Evolutionary conservation across 345 rosid genomes (phyloP).

Genomic region (Rubroshorea leprosula): DNA sequence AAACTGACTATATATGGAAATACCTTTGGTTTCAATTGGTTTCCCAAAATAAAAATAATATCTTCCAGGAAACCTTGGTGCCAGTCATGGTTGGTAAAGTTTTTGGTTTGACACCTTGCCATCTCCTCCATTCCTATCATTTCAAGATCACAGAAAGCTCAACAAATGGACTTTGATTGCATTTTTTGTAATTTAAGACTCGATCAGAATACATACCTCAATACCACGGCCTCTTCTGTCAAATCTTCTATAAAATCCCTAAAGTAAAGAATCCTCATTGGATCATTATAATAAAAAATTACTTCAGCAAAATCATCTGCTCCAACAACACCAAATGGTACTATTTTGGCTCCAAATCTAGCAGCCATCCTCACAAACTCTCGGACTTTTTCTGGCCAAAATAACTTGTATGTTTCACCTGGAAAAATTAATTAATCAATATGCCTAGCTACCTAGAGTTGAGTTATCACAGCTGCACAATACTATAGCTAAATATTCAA

Average conservation of each 20-base stretch:
- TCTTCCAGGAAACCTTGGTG: not conserved
- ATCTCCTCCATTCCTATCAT: not conserved
- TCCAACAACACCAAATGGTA: constrained; percentile 65
- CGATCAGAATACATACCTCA: too few species aligned
- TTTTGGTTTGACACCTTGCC: not conserved
- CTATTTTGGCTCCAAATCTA: constrained; percentile 59
- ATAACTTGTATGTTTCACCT: constrained; percentile 60
- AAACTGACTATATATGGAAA: too few species aligned
- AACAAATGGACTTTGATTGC: too few species aligned
- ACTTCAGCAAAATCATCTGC: constrained; percentile 55
- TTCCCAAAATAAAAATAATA: not conserved
- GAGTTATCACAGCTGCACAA: too few species aligned
- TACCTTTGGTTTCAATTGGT: not conserved
- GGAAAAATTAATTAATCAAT: constrained; percentile 18
- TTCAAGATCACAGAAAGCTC: too few species aligned
- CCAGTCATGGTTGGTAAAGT: not conserved
- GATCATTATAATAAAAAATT: not conserved
- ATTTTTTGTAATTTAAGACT: too few species aligned
- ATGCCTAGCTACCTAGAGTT: too few species aligned
- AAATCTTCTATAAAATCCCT: not conserved
- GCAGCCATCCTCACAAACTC: constrained; percentile 84
- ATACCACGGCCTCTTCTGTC: too few species aligned
- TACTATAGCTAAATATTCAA: too few species aligned
- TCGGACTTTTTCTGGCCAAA: constrained; percentile 63
- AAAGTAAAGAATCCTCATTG: not conserved